Percentiles rank a stretch among this genome's conserved stretches.
Conservation (phyloP, 1,139 yeast genomes). For the Taphrina populina region DNA sequence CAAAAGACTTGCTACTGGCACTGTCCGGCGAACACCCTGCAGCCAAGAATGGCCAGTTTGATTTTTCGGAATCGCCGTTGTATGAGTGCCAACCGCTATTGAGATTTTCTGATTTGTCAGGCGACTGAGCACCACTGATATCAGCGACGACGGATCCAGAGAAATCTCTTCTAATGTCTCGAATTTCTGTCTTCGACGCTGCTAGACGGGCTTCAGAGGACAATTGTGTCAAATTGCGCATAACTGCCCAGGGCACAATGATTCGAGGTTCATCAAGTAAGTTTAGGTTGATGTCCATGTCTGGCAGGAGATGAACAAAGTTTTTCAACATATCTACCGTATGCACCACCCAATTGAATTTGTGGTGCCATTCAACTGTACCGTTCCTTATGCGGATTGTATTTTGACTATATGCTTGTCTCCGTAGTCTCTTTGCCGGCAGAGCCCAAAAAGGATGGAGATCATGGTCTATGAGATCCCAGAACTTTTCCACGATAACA, state of each 20-base stretch:
- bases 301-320: conserved; percentile 39
- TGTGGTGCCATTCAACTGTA: not conserved
- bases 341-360: conserved; percentile 22
- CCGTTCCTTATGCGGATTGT: conserved; percentile 25
- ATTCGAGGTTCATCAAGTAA: conserved; percentile 40
- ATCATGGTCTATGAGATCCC: conserved; percentile 36
- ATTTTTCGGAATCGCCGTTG: not conserved
- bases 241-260: conserved; percentile 34
- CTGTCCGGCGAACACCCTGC: conserved; percentile 9
- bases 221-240: not conserved
- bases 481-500: conserved; percentile 38
- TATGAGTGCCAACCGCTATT: not conserved
- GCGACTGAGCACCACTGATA: not conserved
- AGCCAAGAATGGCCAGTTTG: not conserved
- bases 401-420: conserved; percentile 33
- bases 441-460: conserved; percentile 40
- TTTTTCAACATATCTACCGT: conserved; percentile 30
- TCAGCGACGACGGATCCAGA: not conserved
- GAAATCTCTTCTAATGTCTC: not conserved
- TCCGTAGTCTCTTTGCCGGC: conserved; percentile 36
- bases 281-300: conserved; percentile 40
- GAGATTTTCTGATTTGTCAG: not conserved
- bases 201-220: not conserved
- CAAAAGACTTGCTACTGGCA: not conserved
- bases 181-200: not conserved